Evolutionary conservation across 345 rosid genomes (phyloP), one percentile per base, ranked within the genome.

Genomic region (Carallia pectinifolia): DNA sequence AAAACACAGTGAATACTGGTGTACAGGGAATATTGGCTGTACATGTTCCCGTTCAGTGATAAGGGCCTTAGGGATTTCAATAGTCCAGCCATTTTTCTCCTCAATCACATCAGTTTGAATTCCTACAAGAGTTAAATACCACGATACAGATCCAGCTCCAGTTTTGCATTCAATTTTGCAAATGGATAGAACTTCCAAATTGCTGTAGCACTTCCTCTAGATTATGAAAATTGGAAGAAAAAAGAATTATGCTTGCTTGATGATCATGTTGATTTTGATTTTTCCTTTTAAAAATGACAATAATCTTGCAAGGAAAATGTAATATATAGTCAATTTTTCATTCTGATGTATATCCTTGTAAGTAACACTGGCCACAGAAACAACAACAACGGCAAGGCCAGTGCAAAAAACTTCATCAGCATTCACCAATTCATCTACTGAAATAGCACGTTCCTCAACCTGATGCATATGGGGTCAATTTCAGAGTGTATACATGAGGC

Each of bases 331-430:
- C 13, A 54, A 19, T n/a, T 18, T n/a, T 18, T 54, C 30, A 9
- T n/a, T 18, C 10, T n/a, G 7, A 31, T 33, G 68, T 61, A 85
- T 81, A 56, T 71, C 65, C 64, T 77, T 79, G 67, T 83, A 81
- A 48, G 84, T 79, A 48, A 83, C 71, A 39, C 78, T 75, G 31
- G 84, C 82, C 0, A 85, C 89, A 5, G 84, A 72, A 69, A 85
- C 89, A 63, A 83, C 85, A 34, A 77, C 84, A 6, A 83, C 89
- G 8, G 89, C 85, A 6, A 87, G 83, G 67, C 87, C 89, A 0
- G 87, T 83, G 73, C 87, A 85, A 54, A 85, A 85, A 23, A 85
- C 85, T 81, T 85, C 86, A 60, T 85, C 86, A 27, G 86, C 89
- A 29, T 71, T 79, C 79, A 72, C 62, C 62, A 85, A 55, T 71